Percentiles rank a stretch among this genome's conserved stretches.
Evolutionary conservation across 768 basidiomycete genomes (phyloP).

Genomic region (Collybia mongolica): DNA sequence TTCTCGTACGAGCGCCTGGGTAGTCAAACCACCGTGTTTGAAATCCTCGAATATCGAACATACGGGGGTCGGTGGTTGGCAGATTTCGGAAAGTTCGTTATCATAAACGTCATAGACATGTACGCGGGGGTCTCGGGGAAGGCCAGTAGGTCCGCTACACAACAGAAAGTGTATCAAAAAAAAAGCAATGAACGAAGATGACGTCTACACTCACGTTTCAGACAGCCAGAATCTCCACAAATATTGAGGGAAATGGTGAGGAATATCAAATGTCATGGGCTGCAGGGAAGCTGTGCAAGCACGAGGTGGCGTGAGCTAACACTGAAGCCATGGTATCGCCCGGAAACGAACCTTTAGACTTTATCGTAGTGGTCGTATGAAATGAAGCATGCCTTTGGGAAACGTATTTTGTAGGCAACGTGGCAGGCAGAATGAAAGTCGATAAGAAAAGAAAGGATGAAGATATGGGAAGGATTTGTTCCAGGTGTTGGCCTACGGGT

Average conservation of each 20-base stretch:
- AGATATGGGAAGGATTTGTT: too few species aligned
- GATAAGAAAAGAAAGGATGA: too few species aligned
- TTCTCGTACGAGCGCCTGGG: conserved; percentile 31
- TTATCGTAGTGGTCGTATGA: too few species aligned
- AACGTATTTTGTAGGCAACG: too few species aligned
- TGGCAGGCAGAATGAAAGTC: too few species aligned
- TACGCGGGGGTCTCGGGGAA: conserved; percentile 36
- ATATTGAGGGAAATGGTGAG: conserved; percentile 44
- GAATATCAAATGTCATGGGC: conserved; percentile 15
- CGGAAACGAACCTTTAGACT: not conserved
- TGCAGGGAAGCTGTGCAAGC: too few species aligned
- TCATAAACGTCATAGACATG: conserved; percentile 55
- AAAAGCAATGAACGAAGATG: conserved; percentile 2
- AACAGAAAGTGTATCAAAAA: not conserved
- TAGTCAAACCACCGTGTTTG: conserved; percentile 26
- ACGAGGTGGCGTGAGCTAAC: too few species aligned
- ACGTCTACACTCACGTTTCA: conserved; percentile 29
- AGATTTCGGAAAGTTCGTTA: conserved; percentile 46
- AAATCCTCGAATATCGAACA: conserved; percentile 45
- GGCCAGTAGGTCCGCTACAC: conserved; percentile 17
- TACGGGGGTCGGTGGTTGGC: conserved; percentile 28
- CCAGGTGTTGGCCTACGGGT: too few species aligned
- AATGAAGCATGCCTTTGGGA: too few species aligned
- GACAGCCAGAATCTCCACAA: conserved; percentile 52
- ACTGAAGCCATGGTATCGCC: not conserved